A percentile compares a stretch with the other conserved stretches of the same genome.
Conservation (phyloP, 1,284 basidiomycete genomes). For the Caloboletus inedulis region DNA sequence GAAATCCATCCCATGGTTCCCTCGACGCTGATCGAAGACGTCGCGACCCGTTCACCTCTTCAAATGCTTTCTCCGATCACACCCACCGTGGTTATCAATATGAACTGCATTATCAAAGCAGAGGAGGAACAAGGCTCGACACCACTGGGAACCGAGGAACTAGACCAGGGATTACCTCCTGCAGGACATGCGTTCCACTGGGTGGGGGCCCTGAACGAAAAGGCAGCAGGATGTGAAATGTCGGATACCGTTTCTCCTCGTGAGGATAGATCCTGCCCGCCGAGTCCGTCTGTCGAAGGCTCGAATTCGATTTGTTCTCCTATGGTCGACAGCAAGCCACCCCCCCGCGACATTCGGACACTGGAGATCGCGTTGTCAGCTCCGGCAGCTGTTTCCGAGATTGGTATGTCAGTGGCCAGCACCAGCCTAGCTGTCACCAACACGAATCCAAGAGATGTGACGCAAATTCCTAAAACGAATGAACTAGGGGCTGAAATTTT, state of each 20-base stretch:
- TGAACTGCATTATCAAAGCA: not conserved
- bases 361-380: not conserved
- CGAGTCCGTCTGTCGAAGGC: not conserved
- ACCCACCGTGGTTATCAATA: constrained; percentile 15
- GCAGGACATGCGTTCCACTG: not conserved
- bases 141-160: not conserved
- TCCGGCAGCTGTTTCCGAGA: not conserved
- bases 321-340: not conserved
- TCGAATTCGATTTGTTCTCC: not conserved
- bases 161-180: not conserved
- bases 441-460: not conserved
- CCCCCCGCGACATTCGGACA: not conserved
- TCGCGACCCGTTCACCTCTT: constrained; percentile 16
- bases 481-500: not conserved
- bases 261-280: not conserved
- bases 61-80: not conserved
- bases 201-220: not conserved
- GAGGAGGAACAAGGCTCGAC: not conserved
- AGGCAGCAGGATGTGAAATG: not conserved
- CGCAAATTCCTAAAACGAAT: not conserved
- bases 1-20: not conserved
- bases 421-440: not conserved
- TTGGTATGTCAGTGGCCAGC: not conserved
- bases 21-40: constrained; percentile 3
- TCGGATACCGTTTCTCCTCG: not conserved